Conservation (phyloP, 2,329 filamentous ascomycete species). For the Monosporascus sp. region DNA sequence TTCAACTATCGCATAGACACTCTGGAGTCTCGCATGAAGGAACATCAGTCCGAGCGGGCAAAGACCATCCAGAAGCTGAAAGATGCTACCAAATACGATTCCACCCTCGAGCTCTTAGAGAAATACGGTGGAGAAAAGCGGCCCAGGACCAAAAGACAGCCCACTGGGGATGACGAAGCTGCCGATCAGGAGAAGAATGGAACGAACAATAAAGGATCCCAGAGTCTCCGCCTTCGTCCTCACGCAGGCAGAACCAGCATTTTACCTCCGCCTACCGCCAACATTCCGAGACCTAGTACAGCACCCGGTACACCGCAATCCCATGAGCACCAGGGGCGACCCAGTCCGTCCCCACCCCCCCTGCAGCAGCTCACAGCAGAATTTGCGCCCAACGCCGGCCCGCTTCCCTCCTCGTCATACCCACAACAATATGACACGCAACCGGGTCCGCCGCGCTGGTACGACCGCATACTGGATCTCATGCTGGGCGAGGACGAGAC, state of each 20-base stretch:
- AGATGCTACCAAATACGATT: slow-evolving; percentile 91
- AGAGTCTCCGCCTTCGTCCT: slow-evolving; percentile 14
- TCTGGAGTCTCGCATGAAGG: slow-evolving; percentile 63
- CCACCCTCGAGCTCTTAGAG: slow-evolving; percentile 84
- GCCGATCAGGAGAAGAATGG: slow-evolving; percentile 16
- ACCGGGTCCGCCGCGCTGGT: slow-evolving; percentile 62
- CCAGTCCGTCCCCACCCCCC: slow-evolving; percentile 16
- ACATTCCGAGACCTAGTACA: slow-evolving; percentile 43
- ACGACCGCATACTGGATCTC: slow-evolving; percentile 87
- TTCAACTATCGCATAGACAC: slow-evolving; percentile 78
- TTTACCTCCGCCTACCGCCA: slow-evolving; percentile 57
- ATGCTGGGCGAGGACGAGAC: slow-evolving; percentile 94
- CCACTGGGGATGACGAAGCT: slow-evolving; percentile 13
- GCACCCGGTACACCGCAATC: slow-evolving; percentile 23
- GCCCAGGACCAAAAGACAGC: slow-evolving; percentile 25
- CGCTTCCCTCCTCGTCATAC: slow-evolving; percentile 14
- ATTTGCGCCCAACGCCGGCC: slow-evolving; percentile 70
- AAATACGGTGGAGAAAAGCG: slow-evolving; percentile 73
- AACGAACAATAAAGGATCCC: slow-evolving; percentile 21
- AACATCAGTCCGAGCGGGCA: slow-evolving; percentile 71
- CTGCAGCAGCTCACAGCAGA: slow-evolving; percentile 47
- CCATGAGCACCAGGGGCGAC: slow-evolving; percentile 11
- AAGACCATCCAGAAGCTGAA: slow-evolving; percentile 93
- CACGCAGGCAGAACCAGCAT: slow-evolving; percentile 39
- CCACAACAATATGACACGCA: slow-evolving; percentile 27